A percentile compares a stretch with the other conserved stretches of the same genome.
Conservation (phyloP, 306 rosid genomes). For the Prinsepia uniflora region DNA sequence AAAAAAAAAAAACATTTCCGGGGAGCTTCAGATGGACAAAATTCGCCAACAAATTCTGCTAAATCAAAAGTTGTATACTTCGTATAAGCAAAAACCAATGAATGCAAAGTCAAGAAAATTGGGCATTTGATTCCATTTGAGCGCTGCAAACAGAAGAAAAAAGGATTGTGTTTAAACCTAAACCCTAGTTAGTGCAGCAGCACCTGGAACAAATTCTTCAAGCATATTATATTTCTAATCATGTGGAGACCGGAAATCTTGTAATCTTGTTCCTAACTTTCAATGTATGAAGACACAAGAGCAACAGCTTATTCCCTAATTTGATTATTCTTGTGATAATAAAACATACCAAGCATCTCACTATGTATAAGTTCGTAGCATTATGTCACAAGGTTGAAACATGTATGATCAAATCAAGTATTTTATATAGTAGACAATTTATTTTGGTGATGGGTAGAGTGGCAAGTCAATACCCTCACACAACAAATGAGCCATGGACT, state of each 20-base stretch:
- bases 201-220: conserved; percentile 29
- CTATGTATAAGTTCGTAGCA: too few relatives aligned
- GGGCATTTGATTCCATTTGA: conserved; percentile 41
- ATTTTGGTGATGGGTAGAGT: conserved; percentile 35
- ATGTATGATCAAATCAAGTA: conserved; percentile 15
- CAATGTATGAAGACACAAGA: too few relatives aligned
- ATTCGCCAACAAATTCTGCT: neutral
- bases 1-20: neutral
- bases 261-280: neutral
- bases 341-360: too few relatives aligned
- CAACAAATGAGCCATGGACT: conserved; percentile 29
- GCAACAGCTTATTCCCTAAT: too few relatives aligned
- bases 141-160: conserved; percentile 16
- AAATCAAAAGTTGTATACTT: neutral
- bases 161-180: neutral
- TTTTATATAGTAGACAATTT: conserved; percentile 34
- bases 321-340: too few relatives aligned
- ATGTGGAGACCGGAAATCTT: neutral
- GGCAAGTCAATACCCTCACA: conserved; percentile 30
- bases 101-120: neutral
- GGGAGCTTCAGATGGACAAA: neutral
- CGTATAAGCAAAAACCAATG: neutral
- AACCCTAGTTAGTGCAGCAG: too few relatives aligned
- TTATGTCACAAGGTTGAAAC: too few relatives aligned
- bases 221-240: conserved; percentile 10